Conservation (phyloP, 306 rosid genomes). For the Oemleria cerasiformis region DNA sequence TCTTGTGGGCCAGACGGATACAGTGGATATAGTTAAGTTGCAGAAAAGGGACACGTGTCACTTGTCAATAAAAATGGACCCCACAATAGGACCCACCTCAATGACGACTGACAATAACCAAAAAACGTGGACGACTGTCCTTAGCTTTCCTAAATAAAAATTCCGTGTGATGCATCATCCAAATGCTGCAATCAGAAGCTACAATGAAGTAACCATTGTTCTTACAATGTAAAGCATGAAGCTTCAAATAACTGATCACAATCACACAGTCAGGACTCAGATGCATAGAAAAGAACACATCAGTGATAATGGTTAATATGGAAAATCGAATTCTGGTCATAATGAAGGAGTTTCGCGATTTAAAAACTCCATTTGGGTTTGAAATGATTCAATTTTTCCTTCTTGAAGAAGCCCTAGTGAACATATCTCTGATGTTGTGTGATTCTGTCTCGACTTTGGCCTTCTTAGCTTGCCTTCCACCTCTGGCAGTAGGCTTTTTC, state of each 20-base stretch:
- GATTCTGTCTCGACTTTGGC: slow-evolving; percentile 70
- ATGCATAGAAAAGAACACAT: no score
- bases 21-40: neutral
- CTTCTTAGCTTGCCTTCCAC: slow-evolving; percentile 67
- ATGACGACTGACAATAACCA: neutral
- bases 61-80: neutral
- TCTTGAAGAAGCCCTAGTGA: slow-evolving; percentile 61
- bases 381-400: slow-evolving; percentile 43
- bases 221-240: neutral
- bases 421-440: slow-evolving; percentile 77
- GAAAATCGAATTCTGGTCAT: neutral
- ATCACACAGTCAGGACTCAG: neutral
- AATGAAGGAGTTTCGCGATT: neutral
- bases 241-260: neutral
- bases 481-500: slow-evolving; percentile 42
- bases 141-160: neutral
- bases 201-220: neutral
- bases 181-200: neutral
- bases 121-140: neutral
- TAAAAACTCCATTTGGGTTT: neutral
- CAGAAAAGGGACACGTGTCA: neutral
- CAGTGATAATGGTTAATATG: neutral
- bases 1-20: neutral
- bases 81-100: neutral
- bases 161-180: neutral